These are phyloP conservation scores for Tetragonia tetragonoides DNA, from an alignment of 148 eudicot species.

Conservation along the genomic window DNA sequence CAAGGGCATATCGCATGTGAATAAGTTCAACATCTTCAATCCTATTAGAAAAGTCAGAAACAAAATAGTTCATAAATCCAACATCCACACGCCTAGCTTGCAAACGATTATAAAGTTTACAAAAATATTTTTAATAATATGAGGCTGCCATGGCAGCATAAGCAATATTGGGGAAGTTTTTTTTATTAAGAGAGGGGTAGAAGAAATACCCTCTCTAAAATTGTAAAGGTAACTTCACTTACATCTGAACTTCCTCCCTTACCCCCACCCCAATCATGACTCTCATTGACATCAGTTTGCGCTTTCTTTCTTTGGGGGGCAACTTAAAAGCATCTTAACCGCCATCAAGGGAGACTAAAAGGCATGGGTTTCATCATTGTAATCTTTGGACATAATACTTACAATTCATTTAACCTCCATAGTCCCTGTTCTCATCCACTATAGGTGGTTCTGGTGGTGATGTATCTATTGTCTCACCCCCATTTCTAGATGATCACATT, in stretches of 20 bases:
- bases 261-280: no score
- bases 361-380: background rate
- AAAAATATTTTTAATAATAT: background rate
- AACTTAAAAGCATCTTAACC: no score
- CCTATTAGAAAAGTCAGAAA: constrained; percentile 39
- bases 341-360: background rate
- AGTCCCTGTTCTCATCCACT: background rate
- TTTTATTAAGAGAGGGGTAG: background rate
- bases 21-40: constrained; percentile 90
- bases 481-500: background rate
- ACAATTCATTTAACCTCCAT: background rate
- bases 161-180: no score
- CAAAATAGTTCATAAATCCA: background rate
- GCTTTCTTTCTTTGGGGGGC: background rate
- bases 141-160: no score
- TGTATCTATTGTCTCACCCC: no score
- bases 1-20: constrained; percentile 96
- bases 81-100: background rate
- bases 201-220: background rate
- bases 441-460: background rate
- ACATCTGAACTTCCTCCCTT: no score
- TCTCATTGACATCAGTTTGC: no score
- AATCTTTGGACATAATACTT: background rate
- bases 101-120: background rate
- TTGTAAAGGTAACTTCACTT: no score